Conservation (phyloP, 1,284 basidiomycete genomes). For the Sanguinoderma infundibulare region DNA sequence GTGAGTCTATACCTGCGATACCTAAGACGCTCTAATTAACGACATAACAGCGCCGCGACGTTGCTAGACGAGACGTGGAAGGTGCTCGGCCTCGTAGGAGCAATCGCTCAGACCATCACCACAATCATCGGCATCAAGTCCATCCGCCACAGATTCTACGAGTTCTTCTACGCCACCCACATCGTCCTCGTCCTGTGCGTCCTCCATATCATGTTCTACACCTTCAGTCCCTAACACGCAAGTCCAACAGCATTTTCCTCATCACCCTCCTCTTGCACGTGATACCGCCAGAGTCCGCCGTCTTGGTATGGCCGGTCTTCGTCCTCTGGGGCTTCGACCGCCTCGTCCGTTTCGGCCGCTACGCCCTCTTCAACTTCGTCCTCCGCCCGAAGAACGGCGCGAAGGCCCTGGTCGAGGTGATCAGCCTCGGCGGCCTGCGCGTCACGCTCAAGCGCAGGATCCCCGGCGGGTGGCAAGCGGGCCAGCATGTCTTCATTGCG, state of each 20-base stretch:
- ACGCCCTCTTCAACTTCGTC: constrained; percentile 43
- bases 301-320: constrained; percentile 41
- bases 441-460: constrained; percentile 39
- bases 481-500: constrained; percentile 60
- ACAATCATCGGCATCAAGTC: constrained; percentile 39
- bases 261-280: constrained; percentile 28
- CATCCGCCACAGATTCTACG: constrained; percentile 43
- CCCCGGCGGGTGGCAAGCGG: constrained; percentile 53
- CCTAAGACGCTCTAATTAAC: background rate
- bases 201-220: background rate
- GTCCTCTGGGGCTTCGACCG: constrained; percentile 50
- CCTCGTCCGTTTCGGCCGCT: constrained; percentile 37
- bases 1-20: background rate
- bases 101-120: constrained; percentile 38
- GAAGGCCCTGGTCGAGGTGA: constrained; percentile 37
- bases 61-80: constrained; percentile 21
- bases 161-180: constrained; percentile 48
- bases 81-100: constrained; percentile 34
- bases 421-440: constrained; percentile 44
- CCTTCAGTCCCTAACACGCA: background rate
- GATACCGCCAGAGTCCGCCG: constrained; percentile 17
- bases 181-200: constrained; percentile 40
- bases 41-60: background rate
- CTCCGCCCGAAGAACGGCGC: constrained; percentile 29
- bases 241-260: constrained; percentile 18